Conservation (phyloP, 1,284 basidiomycete genomes). For the Prillingera fragicola region DNA sequence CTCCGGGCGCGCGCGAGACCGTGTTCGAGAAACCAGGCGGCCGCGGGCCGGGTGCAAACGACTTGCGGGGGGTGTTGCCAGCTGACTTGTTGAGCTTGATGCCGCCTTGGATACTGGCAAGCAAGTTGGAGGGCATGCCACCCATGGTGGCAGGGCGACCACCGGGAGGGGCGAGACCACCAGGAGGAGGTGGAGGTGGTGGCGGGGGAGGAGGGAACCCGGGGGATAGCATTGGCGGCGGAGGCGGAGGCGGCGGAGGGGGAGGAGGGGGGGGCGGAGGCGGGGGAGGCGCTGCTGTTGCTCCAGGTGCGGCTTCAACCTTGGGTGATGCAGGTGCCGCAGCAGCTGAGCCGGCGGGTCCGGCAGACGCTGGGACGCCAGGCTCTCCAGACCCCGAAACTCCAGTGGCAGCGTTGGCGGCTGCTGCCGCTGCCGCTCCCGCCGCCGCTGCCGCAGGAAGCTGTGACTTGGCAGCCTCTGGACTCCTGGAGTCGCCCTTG, state of each 20-base stretch:
- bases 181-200: constrained; percentile 19
- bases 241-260: constrained; percentile 20
- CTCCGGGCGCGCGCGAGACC: constrained; percentile 34
- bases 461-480: too few relatives aligned
- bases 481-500: too few relatives aligned
- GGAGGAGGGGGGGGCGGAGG: constrained; percentile 24
- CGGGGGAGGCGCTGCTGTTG: constrained; percentile 12
- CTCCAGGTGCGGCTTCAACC: too few relatives aligned
- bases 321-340: too few relatives aligned
- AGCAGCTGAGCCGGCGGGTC: too few relatives aligned
- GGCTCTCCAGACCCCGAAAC: too few relatives aligned
- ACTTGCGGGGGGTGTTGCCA: constrained; percentile 2
- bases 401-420: too few relatives aligned
- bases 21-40: constrained; percentile 12
- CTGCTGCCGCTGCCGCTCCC: too few relatives aligned
- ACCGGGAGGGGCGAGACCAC: constrained; percentile 5
- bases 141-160: constrained; percentile 34
- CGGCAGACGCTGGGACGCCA: too few relatives aligned
- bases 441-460: too few relatives aligned
- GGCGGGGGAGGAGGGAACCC: constrained; percentile 31
- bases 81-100: constrained; percentile 31
- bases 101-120: constrained; percentile 44
- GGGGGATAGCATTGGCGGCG: constrained; percentile 37
- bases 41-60: constrained; percentile 10
- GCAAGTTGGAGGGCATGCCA: constrained; percentile 37